Conservation (phyloP, 2,329 filamentous ascomycete genomes). For the Fusarium luffae region DNA sequence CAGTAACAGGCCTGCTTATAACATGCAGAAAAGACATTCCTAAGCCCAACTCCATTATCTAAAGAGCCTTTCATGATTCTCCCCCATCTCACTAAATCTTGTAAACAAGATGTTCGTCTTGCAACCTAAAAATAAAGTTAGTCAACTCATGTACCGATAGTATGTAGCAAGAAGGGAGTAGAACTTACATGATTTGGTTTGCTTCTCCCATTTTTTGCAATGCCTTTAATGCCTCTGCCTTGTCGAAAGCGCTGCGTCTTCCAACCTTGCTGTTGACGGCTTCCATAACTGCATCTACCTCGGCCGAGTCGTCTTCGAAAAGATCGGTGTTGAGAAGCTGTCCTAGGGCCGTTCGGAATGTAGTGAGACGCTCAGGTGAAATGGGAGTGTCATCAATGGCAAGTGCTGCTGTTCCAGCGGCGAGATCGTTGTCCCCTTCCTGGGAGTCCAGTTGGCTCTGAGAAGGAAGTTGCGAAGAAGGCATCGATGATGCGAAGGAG, state of each 20-base stretch:
- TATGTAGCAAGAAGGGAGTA: not conserved
- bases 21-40: constrained; percentile 2
- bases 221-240: constrained; percentile 79
- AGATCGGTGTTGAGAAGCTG: constrained; percentile 82
- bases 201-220: constrained; percentile 81
- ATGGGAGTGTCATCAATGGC: constrained; percentile 63
- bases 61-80: constrained; percentile 1
- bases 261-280: constrained; percentile 82
- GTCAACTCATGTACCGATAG: not conserved
- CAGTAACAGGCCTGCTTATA: constrained; percentile 1
- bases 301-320: constrained; percentile 88
- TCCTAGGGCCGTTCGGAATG: constrained; percentile 85
- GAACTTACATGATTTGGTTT: constrained; percentile 91
- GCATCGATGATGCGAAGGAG: constrained; percentile 83
- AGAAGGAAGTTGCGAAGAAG: constrained; percentile 74
- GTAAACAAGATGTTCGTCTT: constrained; percentile 73
- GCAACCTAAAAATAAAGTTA: constrained; percentile 58
- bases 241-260: constrained; percentile 69
- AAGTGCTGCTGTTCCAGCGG: constrained; percentile 55
- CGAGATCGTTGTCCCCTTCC: constrained; percentile 58
- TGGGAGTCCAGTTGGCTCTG: constrained; percentile 57
- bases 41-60: constrained; percentile 14
- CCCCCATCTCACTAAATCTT: constrained; percentile 65
- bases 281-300: constrained; percentile 77
- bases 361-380: constrained; percentile 69